These are phyloP conservation scores for Gigaspora rosea DNA, from an alignment of 192 early-diverging fungal species.

Conservation along the genomic window DNA sequence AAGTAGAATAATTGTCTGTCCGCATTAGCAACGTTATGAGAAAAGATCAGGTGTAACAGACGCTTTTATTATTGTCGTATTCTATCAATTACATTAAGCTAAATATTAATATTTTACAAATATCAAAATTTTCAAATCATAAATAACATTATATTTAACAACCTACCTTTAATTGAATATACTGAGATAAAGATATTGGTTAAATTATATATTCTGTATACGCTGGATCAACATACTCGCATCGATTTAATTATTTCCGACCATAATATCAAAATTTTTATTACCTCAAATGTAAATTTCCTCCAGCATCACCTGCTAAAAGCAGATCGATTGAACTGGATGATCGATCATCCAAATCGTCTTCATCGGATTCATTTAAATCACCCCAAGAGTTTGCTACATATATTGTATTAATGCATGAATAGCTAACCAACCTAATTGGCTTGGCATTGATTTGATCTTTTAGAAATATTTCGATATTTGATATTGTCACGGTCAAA, in stretches of 20 bases:
- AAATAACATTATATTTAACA: background rate
- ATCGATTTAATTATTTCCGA: too few relatives aligned
- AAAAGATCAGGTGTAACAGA: constrained; percentile 32
- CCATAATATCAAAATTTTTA: background rate
- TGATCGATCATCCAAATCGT: constrained; percentile 25
- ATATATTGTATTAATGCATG: too few relatives aligned
- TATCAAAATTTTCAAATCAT: too few relatives aligned
- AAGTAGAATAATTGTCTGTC: background rate
- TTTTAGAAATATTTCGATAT: too few relatives aligned
- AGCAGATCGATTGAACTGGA: constrained; percentile 26
- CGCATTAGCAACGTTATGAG: constrained; percentile 15
- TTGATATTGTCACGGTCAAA: too few relatives aligned
- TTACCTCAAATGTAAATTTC: constrained; percentile 36
- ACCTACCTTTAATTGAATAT: constrained; percentile 6
- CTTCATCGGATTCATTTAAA: background rate
- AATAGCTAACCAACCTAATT: constrained; percentile 13
- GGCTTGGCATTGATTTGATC: constrained; percentile 13
- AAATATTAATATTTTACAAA: too few relatives aligned
- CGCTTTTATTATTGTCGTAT: constrained; percentile 19
- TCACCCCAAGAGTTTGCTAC: constrained; percentile 23
- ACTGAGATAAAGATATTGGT: constrained; percentile 25
- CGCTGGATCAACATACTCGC: constrained; percentile 9
- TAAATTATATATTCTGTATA: constrained; percentile 35
- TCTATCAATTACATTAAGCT: background rate
- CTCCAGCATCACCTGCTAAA: constrained; percentile 30